Evolutionary conservation across 495 filamentous ascomycete species (phyloP), one percentile per base, ranked within the genome.

Genomic region (Usnea hakonensis): DNA sequence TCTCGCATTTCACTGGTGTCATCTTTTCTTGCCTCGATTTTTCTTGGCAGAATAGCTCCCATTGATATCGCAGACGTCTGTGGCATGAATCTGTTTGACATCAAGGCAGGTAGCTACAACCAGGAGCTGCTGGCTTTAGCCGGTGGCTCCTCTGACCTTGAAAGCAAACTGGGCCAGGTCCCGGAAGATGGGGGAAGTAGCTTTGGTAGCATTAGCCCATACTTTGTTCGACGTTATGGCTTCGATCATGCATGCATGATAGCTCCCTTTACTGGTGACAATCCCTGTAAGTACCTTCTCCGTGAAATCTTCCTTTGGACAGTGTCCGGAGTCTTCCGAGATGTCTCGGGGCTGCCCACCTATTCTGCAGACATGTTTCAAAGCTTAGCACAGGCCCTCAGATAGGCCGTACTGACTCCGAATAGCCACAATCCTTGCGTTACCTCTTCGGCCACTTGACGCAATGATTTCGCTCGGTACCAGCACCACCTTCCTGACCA

Each of bases 1-100:
- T 81, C 84, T 3, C 83, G 92, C 17, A 95, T 98, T 67, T 95
- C 91, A 2, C 85, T 98, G 37, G 92, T 96, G 9, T 97, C 92
- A 1, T 95, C 93, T 0, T 98, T 97, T 74, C 81, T 98, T 55
- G 92, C 93, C 10, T 97, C 93, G 0, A 71, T 98, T 6, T 90
- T 98, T 74, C 79, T 97, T 8, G 94, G 94, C 50, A 77, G 78
- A 58, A 81, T 96, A 53, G 91, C 94, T 1, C 89, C 91, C 2
- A 86, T 95, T 64, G 94, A 98, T 72, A 95, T 97, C 69, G 87
- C 88, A 65, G 94, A 98, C 74, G 93, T 91, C 21, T 95, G 91
- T 61, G 94, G 94, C 11, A 96, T 96, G 90, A 96, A 98, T 70
- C 78, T 98, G 7, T 97, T 91, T 90, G 89, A 97, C 65, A 91